Percentiles rank a stretch among this genome's conserved stretches.
phyloP scores from a whole-genome alignment of 2,329 filamentous ascomycete genomes.

The Conoideocrella luteorostrata region DNA sequence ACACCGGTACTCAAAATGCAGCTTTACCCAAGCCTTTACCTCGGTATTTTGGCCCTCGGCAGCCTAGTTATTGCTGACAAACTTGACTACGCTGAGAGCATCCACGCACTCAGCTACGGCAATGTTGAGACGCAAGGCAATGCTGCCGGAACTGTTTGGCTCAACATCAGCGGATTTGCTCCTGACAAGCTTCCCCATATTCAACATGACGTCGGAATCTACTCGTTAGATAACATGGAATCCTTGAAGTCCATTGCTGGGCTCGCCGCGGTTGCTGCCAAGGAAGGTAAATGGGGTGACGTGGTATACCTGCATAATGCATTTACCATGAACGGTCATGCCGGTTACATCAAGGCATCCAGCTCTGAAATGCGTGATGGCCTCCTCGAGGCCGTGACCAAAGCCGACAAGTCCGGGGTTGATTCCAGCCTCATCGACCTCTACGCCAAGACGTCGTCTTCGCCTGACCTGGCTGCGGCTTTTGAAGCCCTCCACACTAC shows the following conservation, averaged over 20 bases:
- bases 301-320: constrained; percentile 6
- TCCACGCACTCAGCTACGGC: constrained; percentile 3
- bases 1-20: too few relatives aligned
- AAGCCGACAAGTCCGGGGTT: background rate
- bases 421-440: constrained; percentile 4
- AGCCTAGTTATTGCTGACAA: background rate
- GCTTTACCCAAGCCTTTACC: background rate
- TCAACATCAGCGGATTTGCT: constrained; percentile 1
- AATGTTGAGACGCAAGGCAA: background rate
- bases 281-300: constrained; percentile 8
- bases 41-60: background rate
- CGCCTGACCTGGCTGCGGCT: constrained; percentile 3
- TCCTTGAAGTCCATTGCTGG: background rate
- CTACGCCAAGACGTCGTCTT: constrained; percentile 7
- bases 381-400: constrained; percentile 5
- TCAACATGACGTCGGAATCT: constrained; percentile 4
- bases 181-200: constrained; percentile 4
- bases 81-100: background rate
- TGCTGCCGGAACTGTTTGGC: background rate
- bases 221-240: constrained; percentile 7
- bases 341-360: constrained; percentile 1
- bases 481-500: constrained; percentile 4
- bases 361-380: constrained; percentile 5
- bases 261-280: constrained; percentile 1
- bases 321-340: constrained; percentile 9